These are phyloP conservation scores for Microdochium trichocladiopsis DNA, from an alignment of 2,329 filamentous ascomycete species.

Conservation along the genomic window DNA sequence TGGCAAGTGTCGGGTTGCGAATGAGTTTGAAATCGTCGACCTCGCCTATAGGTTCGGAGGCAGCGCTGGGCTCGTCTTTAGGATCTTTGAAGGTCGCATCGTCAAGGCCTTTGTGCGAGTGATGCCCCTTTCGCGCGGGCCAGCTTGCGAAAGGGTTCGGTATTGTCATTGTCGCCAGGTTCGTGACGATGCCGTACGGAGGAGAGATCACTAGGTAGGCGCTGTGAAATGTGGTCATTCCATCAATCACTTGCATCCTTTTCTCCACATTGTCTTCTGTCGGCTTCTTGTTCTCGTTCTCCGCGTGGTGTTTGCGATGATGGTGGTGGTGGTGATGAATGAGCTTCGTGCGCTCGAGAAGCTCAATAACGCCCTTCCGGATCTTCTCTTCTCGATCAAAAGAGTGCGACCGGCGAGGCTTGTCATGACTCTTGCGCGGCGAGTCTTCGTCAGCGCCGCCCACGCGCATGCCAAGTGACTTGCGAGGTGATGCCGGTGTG, in stretches of 20 bases:
- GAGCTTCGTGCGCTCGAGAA: conserved; percentile 33
- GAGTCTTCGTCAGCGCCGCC: conserved; percentile 40
- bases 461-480: conserved; percentile 35
- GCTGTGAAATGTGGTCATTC: conserved; percentile 27
- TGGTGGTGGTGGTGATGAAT: conserved; percentile 13
- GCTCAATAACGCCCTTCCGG: conserved; percentile 37
- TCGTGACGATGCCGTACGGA: conserved; percentile 50
- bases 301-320: conserved; percentile 2
- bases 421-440: conserved; percentile 30
- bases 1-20: conserved; percentile 53
- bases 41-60: background rate
- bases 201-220: conserved; percentile 65
- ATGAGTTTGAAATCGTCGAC: conserved; percentile 48
- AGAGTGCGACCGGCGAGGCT: conserved; percentile 23
- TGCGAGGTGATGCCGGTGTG: conserved; percentile 20
- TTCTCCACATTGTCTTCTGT: conserved; percentile 4
- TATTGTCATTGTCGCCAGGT: conserved; percentile 56
- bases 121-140: conserved; percentile 11
- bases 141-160: conserved; percentile 17
- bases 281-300: conserved; percentile 9
- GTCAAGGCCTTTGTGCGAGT: conserved; percentile 1
- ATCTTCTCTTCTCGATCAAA: conserved; percentile 40
- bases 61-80: conserved; percentile 4
- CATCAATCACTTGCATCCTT: conserved; percentile 19
- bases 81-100: conserved; percentile 2